Evolutionary conservation across 768 basidiomycete species (phyloP).

Genomic region (Floccularia luteovirens): DNA sequence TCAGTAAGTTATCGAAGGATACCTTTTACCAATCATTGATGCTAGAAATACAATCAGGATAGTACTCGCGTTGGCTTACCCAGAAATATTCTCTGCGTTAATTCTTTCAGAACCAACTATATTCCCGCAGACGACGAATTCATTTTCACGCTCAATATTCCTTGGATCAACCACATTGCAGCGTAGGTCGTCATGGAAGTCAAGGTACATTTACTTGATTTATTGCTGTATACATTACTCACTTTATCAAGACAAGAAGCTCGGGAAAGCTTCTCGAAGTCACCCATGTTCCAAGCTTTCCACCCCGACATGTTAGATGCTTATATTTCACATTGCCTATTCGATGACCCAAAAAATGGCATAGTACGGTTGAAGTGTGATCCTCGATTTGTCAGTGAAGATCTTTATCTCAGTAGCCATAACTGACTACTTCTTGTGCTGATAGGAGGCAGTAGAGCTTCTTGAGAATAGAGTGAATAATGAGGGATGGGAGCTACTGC

Average conservation of each 20-base stretch:
- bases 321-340: conserved; percentile 14
- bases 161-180: conserved; percentile 10
- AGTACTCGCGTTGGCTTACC: conserved; percentile 13
- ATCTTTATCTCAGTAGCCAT: background rate
- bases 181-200: conserved; percentile 15
- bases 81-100: conserved; percentile 3
- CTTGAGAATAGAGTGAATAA: conserved; percentile 14
- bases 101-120: conserved; percentile 3
- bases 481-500: conserved; percentile 18
- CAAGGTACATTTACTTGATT: conserved; percentile 8
- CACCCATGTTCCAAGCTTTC: conserved; percentile 13
- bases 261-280: conserved; percentile 10
- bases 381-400: conserved; percentile 8
- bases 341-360: conserved; percentile 12
- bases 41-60: conserved; percentile 5
- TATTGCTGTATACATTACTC: background rate
- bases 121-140: background rate
- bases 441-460: conserved; percentile 15
- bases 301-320: conserved; percentile 12
- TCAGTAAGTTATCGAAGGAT: conserved; percentile 7
- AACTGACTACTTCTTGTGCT: background rate
- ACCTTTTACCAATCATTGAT: background rate
- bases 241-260: conserved; percentile 13
- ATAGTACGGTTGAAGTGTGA: conserved; percentile 13
- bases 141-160: background rate